These are phyloP conservation scores for Phallus indusiatus DNA, from an alignment of 768 basidiomycete species.

Conservation along the genomic window DNA sequence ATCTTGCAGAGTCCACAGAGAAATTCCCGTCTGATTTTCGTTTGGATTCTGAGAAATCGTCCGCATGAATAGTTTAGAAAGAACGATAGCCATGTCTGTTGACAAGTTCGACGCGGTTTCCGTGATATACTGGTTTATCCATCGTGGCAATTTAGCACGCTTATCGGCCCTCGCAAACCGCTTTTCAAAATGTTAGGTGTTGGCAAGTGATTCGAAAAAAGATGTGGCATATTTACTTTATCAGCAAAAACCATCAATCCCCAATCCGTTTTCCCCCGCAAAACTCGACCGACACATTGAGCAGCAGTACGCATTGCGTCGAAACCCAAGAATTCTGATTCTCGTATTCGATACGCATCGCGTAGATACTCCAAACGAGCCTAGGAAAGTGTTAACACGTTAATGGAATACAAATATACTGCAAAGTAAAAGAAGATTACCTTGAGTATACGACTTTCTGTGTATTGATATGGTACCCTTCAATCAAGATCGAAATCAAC, in stretches of 20 bases:
- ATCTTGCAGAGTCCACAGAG: constrained; percentile 91
- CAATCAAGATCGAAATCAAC: background rate
- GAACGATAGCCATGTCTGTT: constrained; percentile 92
- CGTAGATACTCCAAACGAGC: constrained; percentile 95
- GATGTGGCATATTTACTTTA: constrained; percentile 47
- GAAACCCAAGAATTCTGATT: constrained; percentile 97
- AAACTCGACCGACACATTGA: constrained; percentile 94
- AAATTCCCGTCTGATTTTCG: constrained; percentile 90
- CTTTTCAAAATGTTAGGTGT: constrained; percentile 29
- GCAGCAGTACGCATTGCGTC: constrained; percentile 99
- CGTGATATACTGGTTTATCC: constrained; percentile 99
- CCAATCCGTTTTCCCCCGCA: constrained; percentile 99
- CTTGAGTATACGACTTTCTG: constrained; percentile 94
- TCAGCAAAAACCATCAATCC: constrained; percentile 99
- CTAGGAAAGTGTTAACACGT: constrained; percentile 9
- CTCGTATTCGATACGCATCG: constrained; percentile 96
- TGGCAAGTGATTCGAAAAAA: background rate
- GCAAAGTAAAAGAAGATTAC: constrained; percentile 11
- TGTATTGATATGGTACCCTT: constrained; percentile 95
- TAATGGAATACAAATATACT: background rate
- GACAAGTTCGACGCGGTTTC: constrained; percentile 96
- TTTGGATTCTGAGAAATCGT: constrained; percentile 98
- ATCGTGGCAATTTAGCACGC: constrained; percentile 89
- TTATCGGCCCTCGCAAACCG: constrained; percentile 90
- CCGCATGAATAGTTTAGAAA: constrained; percentile 94